Conservation (phyloP, 345 rosid species). For the Clarkia xantiana region DNA sequence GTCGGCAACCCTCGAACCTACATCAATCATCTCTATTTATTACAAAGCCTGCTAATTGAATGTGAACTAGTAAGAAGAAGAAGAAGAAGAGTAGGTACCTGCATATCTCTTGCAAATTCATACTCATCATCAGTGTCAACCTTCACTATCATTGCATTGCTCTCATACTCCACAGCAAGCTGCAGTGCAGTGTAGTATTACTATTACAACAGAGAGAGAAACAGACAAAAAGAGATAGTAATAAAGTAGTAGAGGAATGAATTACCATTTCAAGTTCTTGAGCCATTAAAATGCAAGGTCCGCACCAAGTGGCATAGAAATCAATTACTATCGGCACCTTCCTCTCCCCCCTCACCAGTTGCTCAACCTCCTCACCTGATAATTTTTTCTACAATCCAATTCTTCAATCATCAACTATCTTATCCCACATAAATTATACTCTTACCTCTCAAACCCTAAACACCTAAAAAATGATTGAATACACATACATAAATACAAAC, state of each 20-base stretch:
- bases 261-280: slow-evolving; percentile 87
- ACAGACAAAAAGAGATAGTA: not conserved
- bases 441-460: not conserved
- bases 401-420: not conserved
- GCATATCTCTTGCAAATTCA: slow-evolving; percentile 87
- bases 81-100: slow-evolving; percentile 20
- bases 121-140: slow-evolving; percentile 87
- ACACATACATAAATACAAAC: no score
- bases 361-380: slow-evolving; percentile 71
- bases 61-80: not conserved
- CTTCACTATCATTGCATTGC: slow-evolving; percentile 64
- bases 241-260: no score
- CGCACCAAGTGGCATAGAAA: slow-evolving; percentile 96
- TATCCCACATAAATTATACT: not conserved
- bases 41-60: not conserved
- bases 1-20: slow-evolving; percentile 96
- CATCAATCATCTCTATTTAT: not conserved
- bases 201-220: slow-evolving; percentile 4
- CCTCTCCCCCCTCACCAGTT: slow-evolving; percentile 69
- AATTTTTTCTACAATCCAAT: slow-evolving; percentile 39
- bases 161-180: slow-evolving; percentile 89
- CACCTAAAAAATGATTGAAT: not conserved
- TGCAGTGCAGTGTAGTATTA: slow-evolving; percentile 6
- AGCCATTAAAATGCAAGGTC: slow-evolving; percentile 90
- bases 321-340: slow-evolving; percentile 65